A percentile compares a stretch with the other conserved stretches of the same genome.
phyloP scores from a whole-genome alignment of 2,329 filamentous ascomycete species.

The Colletotrichum karsti region DNA sequence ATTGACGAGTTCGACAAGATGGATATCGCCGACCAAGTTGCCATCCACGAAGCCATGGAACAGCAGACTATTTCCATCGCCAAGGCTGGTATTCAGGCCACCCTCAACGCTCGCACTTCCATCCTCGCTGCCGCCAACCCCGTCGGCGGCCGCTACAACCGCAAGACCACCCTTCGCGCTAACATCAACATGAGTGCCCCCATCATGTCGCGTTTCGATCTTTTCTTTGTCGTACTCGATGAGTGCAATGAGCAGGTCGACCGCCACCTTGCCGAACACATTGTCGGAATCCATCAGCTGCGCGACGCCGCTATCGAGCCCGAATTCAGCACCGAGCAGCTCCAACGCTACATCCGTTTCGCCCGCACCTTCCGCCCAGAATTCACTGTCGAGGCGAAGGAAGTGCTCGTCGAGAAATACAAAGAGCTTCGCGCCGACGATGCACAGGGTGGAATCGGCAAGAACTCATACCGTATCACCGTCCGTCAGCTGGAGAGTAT shows the following conservation, averaged over 20 bases:
- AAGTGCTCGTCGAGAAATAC: constrained; percentile 88
- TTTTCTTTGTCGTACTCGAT: constrained; percentile 97
- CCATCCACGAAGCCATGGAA: constrained; percentile 99
- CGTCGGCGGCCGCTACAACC: constrained; percentile 95
- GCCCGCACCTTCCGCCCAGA: constrained; percentile 93
- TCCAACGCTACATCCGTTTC: constrained; percentile 97
- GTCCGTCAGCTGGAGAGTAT: constrained; percentile 95
- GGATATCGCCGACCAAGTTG: constrained; percentile 96
- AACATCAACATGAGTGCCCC: constrained; percentile 99
- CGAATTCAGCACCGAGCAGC: constrained; percentile 94
- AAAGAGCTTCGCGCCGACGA: constrained; percentile 95
- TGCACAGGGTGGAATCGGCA: constrained; percentile 89
- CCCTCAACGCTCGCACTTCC: constrained; percentile 92
- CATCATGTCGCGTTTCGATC: constrained; percentile 99
- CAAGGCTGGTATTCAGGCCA: constrained; percentile 98
- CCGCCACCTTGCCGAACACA: constrained; percentile 91
- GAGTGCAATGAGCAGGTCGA: constrained; percentile 95
- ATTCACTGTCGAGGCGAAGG: constrained; percentile 88
- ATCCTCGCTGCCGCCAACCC: constrained; percentile 97
- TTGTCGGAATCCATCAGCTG: constrained; percentile 91
- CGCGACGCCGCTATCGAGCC: constrained; percentile 91
- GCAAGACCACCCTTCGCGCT: constrained; percentile 89
- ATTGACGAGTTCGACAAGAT: constrained; percentile 99
- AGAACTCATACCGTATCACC: constrained; percentile 97
- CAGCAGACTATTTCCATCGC: constrained; percentile 99